Evolutionary conservation across 768 basidiomycete genomes (phyloP).

Genomic region (Auriscalpium orientale): DNA sequence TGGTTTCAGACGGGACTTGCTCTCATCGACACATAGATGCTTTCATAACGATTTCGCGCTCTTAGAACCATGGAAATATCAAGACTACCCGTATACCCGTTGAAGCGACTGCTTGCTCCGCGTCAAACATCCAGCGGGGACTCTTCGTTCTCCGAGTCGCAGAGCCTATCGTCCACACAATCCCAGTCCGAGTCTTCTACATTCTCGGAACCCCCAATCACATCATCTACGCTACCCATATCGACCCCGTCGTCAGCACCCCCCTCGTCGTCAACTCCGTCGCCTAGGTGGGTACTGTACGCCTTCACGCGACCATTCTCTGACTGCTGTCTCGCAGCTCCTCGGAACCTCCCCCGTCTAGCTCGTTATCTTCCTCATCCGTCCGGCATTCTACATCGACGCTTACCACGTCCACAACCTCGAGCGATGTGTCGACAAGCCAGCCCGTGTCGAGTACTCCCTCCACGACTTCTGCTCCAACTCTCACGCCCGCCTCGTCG

Average conservation of each 20-base stretch:
- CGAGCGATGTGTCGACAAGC: not conserved
- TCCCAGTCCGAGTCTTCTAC: too few relatives aligned
- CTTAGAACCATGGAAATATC: too few relatives aligned
- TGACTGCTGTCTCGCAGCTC: not conserved
- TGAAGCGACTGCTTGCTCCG: too few relatives aligned
- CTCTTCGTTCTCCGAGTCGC: too few relatives aligned
- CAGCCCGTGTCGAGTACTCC: not conserved
- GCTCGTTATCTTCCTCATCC: not conserved
- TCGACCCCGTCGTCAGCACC: not conserved
- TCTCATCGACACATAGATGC: too few relatives aligned
- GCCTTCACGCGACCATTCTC: not conserved
- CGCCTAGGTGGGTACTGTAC: not conserved
- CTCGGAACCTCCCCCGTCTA: not conserved
- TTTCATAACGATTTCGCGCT: too few relatives aligned
- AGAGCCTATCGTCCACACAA: too few relatives aligned
- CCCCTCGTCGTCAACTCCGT: not conserved
- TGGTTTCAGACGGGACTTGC: too few relatives aligned
- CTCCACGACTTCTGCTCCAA: not conserved
- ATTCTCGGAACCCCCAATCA: too few relatives aligned
- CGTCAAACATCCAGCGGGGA: too few relatives aligned
- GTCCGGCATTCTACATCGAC: not conserved
- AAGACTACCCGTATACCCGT: too few relatives aligned
- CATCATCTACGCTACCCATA: not conserved
- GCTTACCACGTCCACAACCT: not conserved
- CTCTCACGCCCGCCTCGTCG: not conserved